A percentile compares a stretch with the other conserved stretches of the same genome.
Conservation (phyloP, 768 basidiomycete species). For the Stropharia rugosoannulata region DNA sequence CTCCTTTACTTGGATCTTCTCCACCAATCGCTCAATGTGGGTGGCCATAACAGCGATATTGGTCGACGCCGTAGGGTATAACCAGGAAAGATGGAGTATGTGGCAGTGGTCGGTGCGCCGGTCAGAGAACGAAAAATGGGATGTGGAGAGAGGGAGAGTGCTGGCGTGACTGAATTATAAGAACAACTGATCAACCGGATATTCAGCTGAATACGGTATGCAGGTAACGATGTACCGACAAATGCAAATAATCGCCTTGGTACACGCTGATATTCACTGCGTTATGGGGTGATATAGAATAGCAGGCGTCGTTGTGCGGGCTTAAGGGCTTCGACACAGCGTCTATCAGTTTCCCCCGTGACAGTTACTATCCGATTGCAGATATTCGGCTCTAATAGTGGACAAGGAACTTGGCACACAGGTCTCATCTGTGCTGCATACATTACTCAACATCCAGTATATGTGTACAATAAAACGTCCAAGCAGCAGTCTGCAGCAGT, state of each 20-base stretch:
- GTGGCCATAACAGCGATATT: conserved; percentile 37
- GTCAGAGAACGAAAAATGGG: conserved; percentile 1
- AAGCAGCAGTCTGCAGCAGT: conserved; percentile 7
- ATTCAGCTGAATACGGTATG: conserved; percentile 11
- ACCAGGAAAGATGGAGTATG: conserved; percentile 11
- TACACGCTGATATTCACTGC: not conserved
- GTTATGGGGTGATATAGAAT: conserved; percentile 1
- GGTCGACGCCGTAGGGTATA: conserved; percentile 6
- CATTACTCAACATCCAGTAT: not conserved
- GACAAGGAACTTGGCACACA: not conserved
- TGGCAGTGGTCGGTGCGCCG: not conserved
- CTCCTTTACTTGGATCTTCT: conserved; percentile 55
- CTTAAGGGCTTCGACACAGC: conserved; percentile 1
- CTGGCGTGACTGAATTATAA: conserved; percentile 22
- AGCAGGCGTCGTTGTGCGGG: not conserved
- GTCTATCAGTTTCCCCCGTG: conserved; percentile 10
- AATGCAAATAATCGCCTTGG: not conserved
- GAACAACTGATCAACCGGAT: conserved; percentile 10
- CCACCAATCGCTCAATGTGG: conserved; percentile 67
- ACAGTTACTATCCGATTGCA: conserved; percentile 18
- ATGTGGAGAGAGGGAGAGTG: conserved; percentile 9
- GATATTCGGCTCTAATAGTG: conserved; percentile 1
- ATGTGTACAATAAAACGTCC: not conserved
- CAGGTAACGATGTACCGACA: not conserved
- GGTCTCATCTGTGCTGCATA: not conserved